Evolutionary conservation across 257 asterid genomes (phyloP).

Genomic region (Solanum tarapatanum): DNA sequence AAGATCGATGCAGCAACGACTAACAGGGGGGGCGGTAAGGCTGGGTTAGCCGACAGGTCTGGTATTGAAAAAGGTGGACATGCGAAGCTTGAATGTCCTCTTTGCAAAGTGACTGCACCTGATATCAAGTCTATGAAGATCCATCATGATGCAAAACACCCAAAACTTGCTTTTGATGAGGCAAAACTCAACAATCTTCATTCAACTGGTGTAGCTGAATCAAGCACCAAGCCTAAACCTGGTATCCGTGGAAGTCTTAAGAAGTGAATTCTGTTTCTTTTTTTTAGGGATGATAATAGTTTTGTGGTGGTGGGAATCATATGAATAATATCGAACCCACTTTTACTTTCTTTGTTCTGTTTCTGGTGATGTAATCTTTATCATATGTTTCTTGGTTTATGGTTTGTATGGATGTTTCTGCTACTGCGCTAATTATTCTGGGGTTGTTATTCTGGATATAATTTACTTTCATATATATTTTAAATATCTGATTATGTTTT

Average conservation of each 20-base stretch:
- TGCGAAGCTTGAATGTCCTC: conserved; percentile 83
- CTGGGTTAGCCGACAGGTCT: conserved; percentile 59
- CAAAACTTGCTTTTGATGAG: conserved; percentile 73
- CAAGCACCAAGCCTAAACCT: conserved; percentile 53
- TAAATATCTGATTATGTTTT: background rate
- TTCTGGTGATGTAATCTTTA: background rate
- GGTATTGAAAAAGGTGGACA: conserved; percentile 77
- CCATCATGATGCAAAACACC: conserved; percentile 82
- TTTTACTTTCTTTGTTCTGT: background rate
- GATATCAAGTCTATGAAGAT: conserved; percentile 83
- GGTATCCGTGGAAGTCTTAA: conserved; percentile 80
- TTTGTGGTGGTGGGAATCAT: background rate
- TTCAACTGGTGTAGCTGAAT: conserved; percentile 5
- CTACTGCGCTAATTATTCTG: background rate
- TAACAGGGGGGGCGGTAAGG: conserved; percentile 85
- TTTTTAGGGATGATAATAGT: background rate
- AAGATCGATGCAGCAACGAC: conserved; percentile 74
- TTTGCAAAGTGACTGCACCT: conserved; percentile 71
- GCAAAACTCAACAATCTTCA: conserved; percentile 58
- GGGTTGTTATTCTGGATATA: background rate
- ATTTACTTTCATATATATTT: background rate
- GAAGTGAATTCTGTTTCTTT: conserved; percentile 23
- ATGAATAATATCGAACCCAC: background rate
- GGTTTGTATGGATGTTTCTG: background rate
- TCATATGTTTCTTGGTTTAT: background rate